Conservation (phyloP, 106 monocot genomes). For the Allium cepa region DNA sequence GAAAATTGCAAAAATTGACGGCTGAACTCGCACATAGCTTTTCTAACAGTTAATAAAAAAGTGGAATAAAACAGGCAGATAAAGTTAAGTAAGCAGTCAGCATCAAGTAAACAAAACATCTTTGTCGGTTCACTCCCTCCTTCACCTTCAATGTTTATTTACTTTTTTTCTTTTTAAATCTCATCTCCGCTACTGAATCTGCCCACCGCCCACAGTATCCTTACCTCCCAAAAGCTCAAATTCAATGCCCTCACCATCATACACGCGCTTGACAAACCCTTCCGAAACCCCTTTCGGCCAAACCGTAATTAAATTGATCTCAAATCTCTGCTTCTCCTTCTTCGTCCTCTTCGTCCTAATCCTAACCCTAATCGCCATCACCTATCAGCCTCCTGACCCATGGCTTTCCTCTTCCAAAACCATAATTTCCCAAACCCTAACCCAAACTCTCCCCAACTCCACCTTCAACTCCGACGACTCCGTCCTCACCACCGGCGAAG, state of each 20-base stretch:
- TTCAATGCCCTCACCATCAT: background rate
- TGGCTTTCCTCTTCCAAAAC: constrained; percentile 78
- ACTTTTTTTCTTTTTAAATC: background rate
- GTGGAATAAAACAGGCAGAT: no score
- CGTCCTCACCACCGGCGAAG: constrained; percentile 54
- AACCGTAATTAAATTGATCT: constrained; percentile 25
- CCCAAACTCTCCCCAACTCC: constrained; percentile 66
- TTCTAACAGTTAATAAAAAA: no score
- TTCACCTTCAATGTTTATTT: background rate
- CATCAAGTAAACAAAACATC: background rate
- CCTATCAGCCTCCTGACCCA: constrained; percentile 93
- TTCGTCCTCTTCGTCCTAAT: constrained; percentile 66
- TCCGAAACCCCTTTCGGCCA: constrained; percentile 15
- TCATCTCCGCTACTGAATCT: background rate
- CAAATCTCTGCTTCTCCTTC: constrained; percentile 70
- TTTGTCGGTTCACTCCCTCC: background rate
- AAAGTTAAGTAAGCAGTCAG: background rate
- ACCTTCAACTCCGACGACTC: constrained; percentile 79
- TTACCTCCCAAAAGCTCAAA: background rate
- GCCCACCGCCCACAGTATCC: background rate
- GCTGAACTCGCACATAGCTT: no score
- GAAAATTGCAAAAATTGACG: no score
- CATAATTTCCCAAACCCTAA: constrained; percentile 56
- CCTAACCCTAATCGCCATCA: constrained; percentile 90
- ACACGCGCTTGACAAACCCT: background rate